phyloP scores from a whole-genome alignment of 345 rosid genomes.

The Syzygium oleosum region DNA sequence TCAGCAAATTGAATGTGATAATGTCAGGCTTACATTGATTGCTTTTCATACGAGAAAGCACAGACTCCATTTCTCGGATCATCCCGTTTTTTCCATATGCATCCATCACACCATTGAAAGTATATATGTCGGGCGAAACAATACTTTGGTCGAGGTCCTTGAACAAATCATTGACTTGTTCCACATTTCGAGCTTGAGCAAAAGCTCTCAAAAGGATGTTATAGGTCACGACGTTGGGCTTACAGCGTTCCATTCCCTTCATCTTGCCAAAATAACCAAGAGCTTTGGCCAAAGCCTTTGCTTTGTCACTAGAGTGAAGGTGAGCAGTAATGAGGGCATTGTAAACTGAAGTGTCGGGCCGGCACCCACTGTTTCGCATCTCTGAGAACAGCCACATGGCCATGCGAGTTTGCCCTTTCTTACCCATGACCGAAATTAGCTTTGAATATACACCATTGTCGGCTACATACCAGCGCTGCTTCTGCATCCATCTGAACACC shows the following conservation, averaged over 20 bases:
- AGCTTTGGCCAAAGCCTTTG: constrained; percentile 74
- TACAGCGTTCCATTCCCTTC: constrained; percentile 71
- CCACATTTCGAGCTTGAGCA: constrained; percentile 71
- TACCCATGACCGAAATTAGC: constrained; percentile 77
- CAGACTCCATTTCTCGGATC: constrained; percentile 84
- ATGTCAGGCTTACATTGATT: constrained; percentile 70
- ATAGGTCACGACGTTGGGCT: constrained; percentile 82
- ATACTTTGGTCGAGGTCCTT: constrained; percentile 58
- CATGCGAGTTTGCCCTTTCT: constrained; percentile 82
- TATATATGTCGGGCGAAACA: constrained; percentile 66
- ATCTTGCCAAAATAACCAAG: constrained; percentile 71
- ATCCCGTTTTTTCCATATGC: constrained; percentile 90
- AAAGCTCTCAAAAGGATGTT: constrained; percentile 84
- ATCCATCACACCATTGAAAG: constrained; percentile 91
- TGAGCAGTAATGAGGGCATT: constrained; percentile 86
- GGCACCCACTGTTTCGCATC: constrained; percentile 95
- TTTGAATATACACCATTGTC: constrained; percentile 87
- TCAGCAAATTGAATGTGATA: constrained; percentile 71
- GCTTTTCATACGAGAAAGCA: constrained; percentile 72
- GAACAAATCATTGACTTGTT: constrained; percentile 60
- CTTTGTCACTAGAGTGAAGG: constrained; percentile 73
- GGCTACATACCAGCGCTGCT: constrained; percentile 78
- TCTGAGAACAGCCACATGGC: constrained; percentile 98
- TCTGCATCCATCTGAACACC: constrained; percentile 99
- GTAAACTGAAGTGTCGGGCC: constrained; percentile 86